A percentile compares a stretch with the other conserved stretches of the same genome.
Conservation (phyloP, 192 early-diverging fungal species). For the Umbelopsis vinacea region DNA sequence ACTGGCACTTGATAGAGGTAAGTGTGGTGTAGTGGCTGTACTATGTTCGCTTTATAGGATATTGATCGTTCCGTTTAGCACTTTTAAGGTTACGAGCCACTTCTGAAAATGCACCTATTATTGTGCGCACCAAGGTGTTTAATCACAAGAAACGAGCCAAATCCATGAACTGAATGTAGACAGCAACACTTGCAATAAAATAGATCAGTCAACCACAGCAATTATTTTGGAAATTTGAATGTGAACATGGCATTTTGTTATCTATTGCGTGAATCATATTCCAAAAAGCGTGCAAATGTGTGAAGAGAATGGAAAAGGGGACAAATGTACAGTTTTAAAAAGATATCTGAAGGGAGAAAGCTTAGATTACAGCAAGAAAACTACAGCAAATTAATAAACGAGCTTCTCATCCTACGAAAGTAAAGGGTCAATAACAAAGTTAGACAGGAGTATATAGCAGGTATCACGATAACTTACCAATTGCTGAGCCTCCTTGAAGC, state of each 20-base stretch:
- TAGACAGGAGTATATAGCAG: neutral
- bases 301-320: conserved; percentile 17
- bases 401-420: conserved; percentile 34
- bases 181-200: neutral
- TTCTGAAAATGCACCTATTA: neutral
- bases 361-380: neutral
- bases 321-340: conserved; percentile 24
- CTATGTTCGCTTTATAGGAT: neutral
- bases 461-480: conserved; percentile 51
- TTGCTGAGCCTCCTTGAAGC: conserved; percentile 76
- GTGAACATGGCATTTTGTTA: neutral
- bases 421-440: neutral
- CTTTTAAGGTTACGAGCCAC: neutral
- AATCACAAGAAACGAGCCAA: conserved; percentile 8
- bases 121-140: neutral
- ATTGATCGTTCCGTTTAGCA: neutral
- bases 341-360: conserved; percentile 22
- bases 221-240: neutral
- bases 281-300: conserved; percentile 23
- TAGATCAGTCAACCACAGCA: neutral
- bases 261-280: conserved; percentile 19
- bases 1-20: conserved; percentile 62
- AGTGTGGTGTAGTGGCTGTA: neutral
- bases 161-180: neutral
- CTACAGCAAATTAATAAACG: conserved; percentile 28